A percentile compares a stretch with the other conserved stretches of the same genome.
These are phyloP conservation scores for Candida cerambycidarum DNA, from an alignment of 805 yeast genomes.

Conservation along the genomic window DNA sequence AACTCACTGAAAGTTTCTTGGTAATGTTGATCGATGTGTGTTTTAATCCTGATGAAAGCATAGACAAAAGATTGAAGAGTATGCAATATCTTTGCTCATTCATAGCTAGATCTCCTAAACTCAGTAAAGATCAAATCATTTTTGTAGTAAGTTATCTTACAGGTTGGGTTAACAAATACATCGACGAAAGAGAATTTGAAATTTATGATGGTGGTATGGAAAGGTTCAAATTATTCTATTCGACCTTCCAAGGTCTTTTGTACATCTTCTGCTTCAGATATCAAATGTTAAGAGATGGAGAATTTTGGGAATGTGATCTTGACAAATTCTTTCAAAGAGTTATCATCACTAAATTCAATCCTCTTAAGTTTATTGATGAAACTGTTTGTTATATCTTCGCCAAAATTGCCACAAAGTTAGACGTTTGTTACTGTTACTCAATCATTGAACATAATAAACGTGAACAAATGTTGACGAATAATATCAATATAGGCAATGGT, in stretches of 20 bases:
- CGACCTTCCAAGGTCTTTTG: constrained; percentile 85
- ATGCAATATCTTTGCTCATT: constrained; percentile 90
- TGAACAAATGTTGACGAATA: constrained; percentile 53
- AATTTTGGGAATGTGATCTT: constrained; percentile 74
- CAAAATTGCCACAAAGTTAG: constrained; percentile 82
- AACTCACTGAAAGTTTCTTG: constrained; percentile 79
- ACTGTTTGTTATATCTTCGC: constrained; percentile 94
- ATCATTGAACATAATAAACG: constrained; percentile 88
- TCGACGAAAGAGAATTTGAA: constrained; percentile 82
- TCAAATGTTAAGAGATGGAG: constrained; percentile 42
- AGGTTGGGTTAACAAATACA: constrained; percentile 80
- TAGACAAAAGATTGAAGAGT: constrained; percentile 80
- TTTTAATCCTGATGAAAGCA: constrained; percentile 63
- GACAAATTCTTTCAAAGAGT: constrained; percentile 87
- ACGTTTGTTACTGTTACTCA: constrained; percentile 89
- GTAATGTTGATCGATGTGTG: constrained; percentile 82
- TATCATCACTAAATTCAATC: constrained; percentile 86
- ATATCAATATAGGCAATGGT: background rate
- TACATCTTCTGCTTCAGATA: constrained; percentile 92
- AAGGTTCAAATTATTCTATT: constrained; percentile 82
- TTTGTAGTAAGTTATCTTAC: constrained; percentile 81
- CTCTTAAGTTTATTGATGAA: constrained; percentile 88
- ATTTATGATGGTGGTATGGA: constrained; percentile 77
- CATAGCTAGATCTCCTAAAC: constrained; percentile 78
- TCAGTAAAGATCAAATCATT: constrained; percentile 69